phyloP scores from a whole-genome alignment of 2,329 filamentous ascomycete genomes.

The Fusarium luffae region DNA sequence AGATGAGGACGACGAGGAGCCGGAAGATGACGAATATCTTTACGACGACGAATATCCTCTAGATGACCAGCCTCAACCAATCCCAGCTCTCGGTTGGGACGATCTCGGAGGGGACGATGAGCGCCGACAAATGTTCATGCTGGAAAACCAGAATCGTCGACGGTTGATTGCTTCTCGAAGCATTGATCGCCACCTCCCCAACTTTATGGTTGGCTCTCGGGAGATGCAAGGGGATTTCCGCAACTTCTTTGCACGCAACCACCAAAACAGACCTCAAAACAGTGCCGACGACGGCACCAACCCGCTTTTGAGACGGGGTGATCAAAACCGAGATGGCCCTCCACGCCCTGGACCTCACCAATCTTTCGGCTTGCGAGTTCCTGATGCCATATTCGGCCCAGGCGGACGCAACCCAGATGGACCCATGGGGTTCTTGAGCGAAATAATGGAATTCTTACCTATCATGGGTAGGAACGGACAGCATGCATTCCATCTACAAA shows the following conservation, averaged over 20 bases:
- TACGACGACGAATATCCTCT: slow-evolving; percentile 69
- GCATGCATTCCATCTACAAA: slow-evolving; percentile 69
- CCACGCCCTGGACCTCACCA: slow-evolving; percentile 63
- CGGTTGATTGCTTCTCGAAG: slow-evolving; percentile 49
- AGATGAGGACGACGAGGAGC: slow-evolving; percentile 73
- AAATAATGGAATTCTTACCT: slow-evolving; percentile 66
- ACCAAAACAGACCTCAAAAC: slow-evolving; percentile 64
- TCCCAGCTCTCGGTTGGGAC: slow-evolving; percentile 68
- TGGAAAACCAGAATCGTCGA: slow-evolving; percentile 61
- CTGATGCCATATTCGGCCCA: slow-evolving; percentile 57
- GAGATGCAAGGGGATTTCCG: slow-evolving; percentile 65
- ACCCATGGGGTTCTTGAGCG: slow-evolving; percentile 66
- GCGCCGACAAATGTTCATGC: slow-evolving; percentile 58
- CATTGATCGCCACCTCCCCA: slow-evolving; percentile 66
- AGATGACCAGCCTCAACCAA: slow-evolving; percentile 58
- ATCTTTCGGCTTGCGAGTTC: slow-evolving; percentile 65
- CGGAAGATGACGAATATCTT: slow-evolving; percentile 74
- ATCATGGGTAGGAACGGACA: slow-evolving; percentile 59
- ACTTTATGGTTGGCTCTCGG: slow-evolving; percentile 64
- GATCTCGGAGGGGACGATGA: slow-evolving; percentile 61
- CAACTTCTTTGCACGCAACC: slow-evolving; percentile 62
- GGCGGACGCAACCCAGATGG: slow-evolving; percentile 56
- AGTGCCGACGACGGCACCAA: slow-evolving; percentile 85
- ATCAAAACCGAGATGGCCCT: slow-evolving; percentile 57
- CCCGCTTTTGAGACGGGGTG: slow-evolving; percentile 79